phyloP scores from a whole-genome alignment of 164 flowering plant species.

The Sextonia rubra region DNA sequence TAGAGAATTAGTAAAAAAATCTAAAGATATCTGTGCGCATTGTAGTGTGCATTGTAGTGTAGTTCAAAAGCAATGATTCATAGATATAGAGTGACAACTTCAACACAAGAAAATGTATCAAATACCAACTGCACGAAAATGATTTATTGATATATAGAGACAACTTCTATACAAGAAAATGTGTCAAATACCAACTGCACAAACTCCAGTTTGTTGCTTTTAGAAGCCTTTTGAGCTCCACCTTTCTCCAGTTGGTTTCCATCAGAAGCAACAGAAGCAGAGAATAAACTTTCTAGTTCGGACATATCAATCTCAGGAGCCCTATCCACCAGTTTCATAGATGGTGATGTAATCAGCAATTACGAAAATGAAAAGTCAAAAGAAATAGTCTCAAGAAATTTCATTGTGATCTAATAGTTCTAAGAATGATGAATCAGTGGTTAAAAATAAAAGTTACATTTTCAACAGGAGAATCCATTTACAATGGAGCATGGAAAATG shows the following conservation, averaged over 20 bases:
- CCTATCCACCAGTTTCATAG: constrained; percentile 33
- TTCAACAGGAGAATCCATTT: neutral
- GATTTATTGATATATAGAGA: no score
- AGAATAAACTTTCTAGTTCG: constrained; percentile 89
- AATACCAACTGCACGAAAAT: constrained; percentile 73
- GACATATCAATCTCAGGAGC: constrained; percentile 93
- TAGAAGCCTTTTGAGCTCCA: constrained; percentile 72
- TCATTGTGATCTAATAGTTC: neutral
- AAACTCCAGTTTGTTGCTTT: constrained; percentile 77
- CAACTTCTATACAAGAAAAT: neutral
- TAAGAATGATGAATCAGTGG: neutral
- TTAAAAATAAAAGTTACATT: neutral
- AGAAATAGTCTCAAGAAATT: neutral
- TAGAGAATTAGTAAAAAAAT: no score
- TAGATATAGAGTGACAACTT: no score
- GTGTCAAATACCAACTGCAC: constrained; percentile 60
- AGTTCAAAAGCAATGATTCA: no score
- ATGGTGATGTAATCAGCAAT: constrained; percentile 13
- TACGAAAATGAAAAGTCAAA: neutral
- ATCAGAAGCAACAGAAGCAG: constrained; percentile 60
- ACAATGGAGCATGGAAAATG: neutral
- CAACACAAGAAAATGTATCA: neutral
- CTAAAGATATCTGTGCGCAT: no score
- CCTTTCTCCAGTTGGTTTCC: constrained; percentile 45
- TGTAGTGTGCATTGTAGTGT: no score